Percentiles rank a stretch among this genome's conserved stretches.
Evolutionary conservation across 371 early-diverging fungal genomes (phyloP).

Genomic region (Circinella minor): DNA sequence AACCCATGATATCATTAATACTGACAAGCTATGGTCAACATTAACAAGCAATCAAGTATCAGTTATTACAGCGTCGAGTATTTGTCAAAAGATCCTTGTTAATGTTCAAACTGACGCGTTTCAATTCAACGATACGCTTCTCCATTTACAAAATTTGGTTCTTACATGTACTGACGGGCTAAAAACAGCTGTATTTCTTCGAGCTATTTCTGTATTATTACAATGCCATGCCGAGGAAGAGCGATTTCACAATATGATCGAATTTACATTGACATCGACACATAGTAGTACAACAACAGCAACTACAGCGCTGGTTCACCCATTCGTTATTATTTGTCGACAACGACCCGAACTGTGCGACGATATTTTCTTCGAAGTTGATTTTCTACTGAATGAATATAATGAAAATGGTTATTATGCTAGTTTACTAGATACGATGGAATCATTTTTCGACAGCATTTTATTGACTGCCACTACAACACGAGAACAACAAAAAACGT

Average conservation of each 20-base stretch:
- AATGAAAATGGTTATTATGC: neutral
- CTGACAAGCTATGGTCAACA: constrained; percentile 26
- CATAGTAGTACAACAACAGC: constrained; percentile 9
- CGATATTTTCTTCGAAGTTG: constrained; percentile 29
- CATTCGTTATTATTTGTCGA: constrained; percentile 29
- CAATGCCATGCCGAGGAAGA: constrained; percentile 10
- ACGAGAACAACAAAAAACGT: constrained; percentile 6
- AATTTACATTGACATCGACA: constrained; percentile 5
- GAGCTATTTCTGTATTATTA: constrained; percentile 28
- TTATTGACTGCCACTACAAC: constrained; percentile 21
- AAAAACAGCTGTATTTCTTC: constrained; percentile 30
- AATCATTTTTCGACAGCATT: constrained; percentile 23
- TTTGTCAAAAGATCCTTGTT: constrained; percentile 35
- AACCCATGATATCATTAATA: constrained; percentile 11
- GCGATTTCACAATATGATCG: neutral
- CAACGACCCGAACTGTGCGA: constrained; percentile 32
- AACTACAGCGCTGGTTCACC: constrained; percentile 20
- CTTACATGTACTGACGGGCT: constrained; percentile 21
- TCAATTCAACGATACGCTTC: constrained; percentile 18
- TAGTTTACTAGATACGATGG: constrained; percentile 14
- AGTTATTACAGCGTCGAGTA: constrained; percentile 40
- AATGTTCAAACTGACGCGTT: constrained; percentile 14
- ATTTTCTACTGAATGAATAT: constrained; percentile 19
- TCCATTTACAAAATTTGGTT: constrained; percentile 34
- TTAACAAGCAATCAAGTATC: constrained; percentile 25